Percentiles rank a stretch among this genome's conserved stretches.
phyloP scores from a whole-genome alignment of 495 filamentous ascomycete species.

The Elaphomyces granulatus region DNA sequence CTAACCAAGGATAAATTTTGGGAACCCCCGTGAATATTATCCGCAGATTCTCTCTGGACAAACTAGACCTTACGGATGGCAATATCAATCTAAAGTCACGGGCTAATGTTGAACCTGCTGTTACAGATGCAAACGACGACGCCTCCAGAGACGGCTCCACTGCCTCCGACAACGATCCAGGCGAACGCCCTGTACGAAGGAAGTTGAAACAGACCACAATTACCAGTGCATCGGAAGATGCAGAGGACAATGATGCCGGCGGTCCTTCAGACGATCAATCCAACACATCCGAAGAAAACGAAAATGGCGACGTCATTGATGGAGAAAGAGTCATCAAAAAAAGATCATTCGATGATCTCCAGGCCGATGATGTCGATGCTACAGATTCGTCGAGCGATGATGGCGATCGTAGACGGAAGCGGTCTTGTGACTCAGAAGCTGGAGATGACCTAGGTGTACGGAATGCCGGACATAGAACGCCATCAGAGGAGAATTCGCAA shows the following conservation, averaged over 20 bases:
- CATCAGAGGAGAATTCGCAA: conserved; percentile 3
- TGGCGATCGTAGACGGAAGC: conserved; percentile 24
- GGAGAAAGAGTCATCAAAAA: conserved; percentile 35
- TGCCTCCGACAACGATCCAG: conserved; percentile 33
- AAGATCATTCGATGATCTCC: conserved; percentile 40
- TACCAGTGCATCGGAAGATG: conserved; percentile 19
- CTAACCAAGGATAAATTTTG: no score
- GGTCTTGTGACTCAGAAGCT: conserved; percentile 31
- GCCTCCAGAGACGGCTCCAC: conserved; percentile 9
- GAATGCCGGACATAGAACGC: conserved; percentile 3
- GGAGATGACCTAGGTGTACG: conserved; percentile 4
- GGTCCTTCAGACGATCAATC: conserved; percentile 7
- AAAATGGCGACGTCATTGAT: conserved; percentile 14
- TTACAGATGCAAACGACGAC: conserved; percentile 16
- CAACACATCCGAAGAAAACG: conserved; percentile 3
- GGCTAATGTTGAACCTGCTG: neutral
- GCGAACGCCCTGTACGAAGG: conserved; percentile 44
- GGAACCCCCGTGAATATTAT: no score
- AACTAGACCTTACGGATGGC: neutral
- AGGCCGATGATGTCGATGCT: conserved; percentile 16
- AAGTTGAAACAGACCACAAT: conserved; percentile 49
- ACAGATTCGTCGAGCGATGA: conserved; percentile 9
- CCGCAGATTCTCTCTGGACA: no score
- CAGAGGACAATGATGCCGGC: conserved; percentile 6
- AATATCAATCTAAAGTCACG: neutral